Percentiles rank a stretch among this genome's conserved stretches.
These are phyloP conservation scores for Sporisorium graminicola DNA, from an alignment of 1,284 basidiomycete species.

Conservation along the genomic window DNA sequence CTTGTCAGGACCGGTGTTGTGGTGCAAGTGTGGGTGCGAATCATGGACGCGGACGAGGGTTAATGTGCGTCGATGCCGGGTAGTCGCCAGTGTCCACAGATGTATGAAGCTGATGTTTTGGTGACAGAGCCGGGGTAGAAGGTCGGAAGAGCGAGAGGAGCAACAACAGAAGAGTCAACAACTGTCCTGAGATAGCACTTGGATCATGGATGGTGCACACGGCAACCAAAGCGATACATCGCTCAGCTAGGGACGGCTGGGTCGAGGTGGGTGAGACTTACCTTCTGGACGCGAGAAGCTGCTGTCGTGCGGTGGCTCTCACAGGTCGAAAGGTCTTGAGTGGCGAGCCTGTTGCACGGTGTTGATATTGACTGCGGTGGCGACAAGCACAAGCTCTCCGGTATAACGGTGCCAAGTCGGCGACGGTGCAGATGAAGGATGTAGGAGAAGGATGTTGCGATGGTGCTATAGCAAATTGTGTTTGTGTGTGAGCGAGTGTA, in stretches of 20 bases:
- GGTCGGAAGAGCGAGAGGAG: neutral
- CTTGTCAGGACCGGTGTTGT: conserved; percentile 5
- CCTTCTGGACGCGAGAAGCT: neutral
- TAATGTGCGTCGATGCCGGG: neutral
- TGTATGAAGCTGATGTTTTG: neutral
- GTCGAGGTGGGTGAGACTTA: neutral
- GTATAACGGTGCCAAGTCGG: neutral
- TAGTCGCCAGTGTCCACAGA: neutral
- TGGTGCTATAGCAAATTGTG: conserved; percentile 3
- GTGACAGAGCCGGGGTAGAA: neutral
- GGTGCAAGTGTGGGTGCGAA: conserved; percentile 20
- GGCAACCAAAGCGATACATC: neutral
- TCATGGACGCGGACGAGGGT: conserved; percentile 9
- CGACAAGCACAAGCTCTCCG: neutral
- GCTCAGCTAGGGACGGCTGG: neutral
- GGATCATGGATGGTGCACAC: neutral
- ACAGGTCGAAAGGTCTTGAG: neutral
- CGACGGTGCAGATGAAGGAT: conserved; percentile 11
- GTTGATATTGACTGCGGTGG: conserved; percentile 4
- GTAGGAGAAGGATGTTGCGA: conserved; percentile 13
- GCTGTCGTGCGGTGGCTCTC: neutral
- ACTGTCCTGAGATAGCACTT: neutral
- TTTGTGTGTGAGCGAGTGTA: neutral
- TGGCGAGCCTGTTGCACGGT: neutral
- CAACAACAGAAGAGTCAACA: neutral